Percentiles rank a stretch among this genome's conserved stretches.
These are phyloP conservation scores for Solanum bulbocastanum DNA, from an alignment of 257 asterid genomes.

Conservation along the genomic window DNA sequence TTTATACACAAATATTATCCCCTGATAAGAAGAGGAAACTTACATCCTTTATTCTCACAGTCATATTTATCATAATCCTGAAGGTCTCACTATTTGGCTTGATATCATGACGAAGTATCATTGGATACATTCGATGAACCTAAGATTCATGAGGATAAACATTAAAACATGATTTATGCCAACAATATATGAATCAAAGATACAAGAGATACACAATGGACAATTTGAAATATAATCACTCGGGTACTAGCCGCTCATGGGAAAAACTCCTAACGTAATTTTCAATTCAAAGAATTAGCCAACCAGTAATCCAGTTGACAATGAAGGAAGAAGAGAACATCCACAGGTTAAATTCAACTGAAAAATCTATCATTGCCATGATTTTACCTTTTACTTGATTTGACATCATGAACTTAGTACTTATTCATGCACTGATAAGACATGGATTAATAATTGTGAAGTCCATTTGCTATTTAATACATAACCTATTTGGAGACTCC, in stretches of 20 bases:
- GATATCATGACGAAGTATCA: constrained; percentile 40
- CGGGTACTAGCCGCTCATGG: neutral
- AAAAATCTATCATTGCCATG: neutral
- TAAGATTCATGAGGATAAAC: constrained; percentile 19
- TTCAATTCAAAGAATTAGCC: neutral
- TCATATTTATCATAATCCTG: constrained; percentile 54
- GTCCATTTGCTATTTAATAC: neutral
- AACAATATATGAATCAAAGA: constrained; percentile 1
- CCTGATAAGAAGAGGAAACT: constrained; percentile 10
- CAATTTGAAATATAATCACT: neutral
- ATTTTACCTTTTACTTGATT: neutral
- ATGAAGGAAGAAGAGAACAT: neutral
- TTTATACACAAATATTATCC: neutral
- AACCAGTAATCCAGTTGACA: neutral
- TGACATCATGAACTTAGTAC: neutral
- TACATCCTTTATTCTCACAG: constrained; percentile 82
- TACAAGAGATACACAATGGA: neutral
- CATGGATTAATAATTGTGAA: neutral
- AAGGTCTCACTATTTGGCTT: constrained; percentile 56
- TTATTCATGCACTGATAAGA: neutral
- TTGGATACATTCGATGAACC: constrained; percentile 57
- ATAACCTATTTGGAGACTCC: neutral
- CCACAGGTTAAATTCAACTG: neutral
- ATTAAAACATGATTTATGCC: constrained; percentile 10
- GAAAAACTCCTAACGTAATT: neutral